These are phyloP conservation scores for Trametes cubensis DNA, from an alignment of 768 basidiomycete species.

Conservation along the genomic window DNA sequence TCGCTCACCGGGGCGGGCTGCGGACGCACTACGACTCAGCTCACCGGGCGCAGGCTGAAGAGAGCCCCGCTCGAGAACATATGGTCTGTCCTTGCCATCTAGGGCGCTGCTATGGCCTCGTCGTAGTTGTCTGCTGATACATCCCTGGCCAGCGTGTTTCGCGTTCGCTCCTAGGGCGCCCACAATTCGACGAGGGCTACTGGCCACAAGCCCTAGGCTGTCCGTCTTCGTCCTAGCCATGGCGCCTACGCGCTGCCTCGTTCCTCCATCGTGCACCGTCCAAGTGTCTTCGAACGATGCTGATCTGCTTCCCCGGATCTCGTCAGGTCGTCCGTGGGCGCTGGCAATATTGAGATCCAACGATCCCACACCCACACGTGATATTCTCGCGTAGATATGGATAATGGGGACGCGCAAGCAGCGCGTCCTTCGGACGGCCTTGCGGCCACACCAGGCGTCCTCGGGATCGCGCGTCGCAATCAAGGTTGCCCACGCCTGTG, in stretches of 20 bases:
- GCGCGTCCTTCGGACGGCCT: slow-evolving; percentile 1
- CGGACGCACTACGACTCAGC: slow-evolving; percentile 1
- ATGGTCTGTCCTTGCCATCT: slow-evolving; percentile 11
- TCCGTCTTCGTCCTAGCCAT: slow-evolving; percentile 6
- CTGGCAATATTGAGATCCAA: slow-evolving; percentile 6
- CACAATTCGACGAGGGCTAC: slow-evolving; percentile 8
- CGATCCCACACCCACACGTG: slow-evolving; percentile 15
- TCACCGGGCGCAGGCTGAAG: not conserved
- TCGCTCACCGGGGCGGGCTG: slow-evolving; percentile 9
- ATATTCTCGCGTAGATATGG: slow-evolving; percentile 19
- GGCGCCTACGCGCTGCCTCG: slow-evolving; percentile 9
- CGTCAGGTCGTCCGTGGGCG: slow-evolving; percentile 3
- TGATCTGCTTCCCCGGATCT: slow-evolving; percentile 19
- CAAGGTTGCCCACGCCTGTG: not conserved
- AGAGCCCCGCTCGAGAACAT: slow-evolving; percentile 1
- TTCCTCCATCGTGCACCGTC: slow-evolving; percentile 4
- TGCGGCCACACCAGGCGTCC: slow-evolving; percentile 2
- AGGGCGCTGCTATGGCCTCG: not conserved
- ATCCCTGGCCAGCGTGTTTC: slow-evolving; percentile 6
- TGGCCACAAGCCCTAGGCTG: slow-evolving; percentile 3
- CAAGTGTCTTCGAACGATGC: slow-evolving; percentile 7
- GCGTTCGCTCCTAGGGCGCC: slow-evolving; percentile 4
- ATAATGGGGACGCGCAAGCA: not conserved
- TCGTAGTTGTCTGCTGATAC: slow-evolving; percentile 9
- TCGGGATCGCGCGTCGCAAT: slow-evolving; percentile 18